A percentile compares a stretch with the other conserved stretches of the same genome.
Conservation (phyloP, 768 basidiomycete genomes). For the Leccinum subgranulosum region DNA sequence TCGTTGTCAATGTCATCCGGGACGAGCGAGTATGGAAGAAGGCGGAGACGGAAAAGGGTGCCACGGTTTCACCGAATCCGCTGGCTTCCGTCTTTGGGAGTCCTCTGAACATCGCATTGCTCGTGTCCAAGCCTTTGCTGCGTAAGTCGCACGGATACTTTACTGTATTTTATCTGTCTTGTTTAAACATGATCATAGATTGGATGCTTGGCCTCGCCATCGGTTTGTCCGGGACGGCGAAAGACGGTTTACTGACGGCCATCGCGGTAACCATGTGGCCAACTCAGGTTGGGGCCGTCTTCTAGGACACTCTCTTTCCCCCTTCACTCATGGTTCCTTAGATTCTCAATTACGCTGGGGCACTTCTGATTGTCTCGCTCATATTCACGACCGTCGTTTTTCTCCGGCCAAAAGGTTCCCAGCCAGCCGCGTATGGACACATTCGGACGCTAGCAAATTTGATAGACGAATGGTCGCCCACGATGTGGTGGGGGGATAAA, state of each 20-base stretch:
- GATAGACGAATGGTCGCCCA: constrained; percentile 36
- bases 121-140: constrained; percentile 23
- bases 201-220: constrained; percentile 34
- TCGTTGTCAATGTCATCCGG: constrained; percentile 28
- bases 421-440: constrained; percentile 33
- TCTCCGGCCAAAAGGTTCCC: constrained; percentile 19
- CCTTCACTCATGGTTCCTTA: constrained; percentile 4
- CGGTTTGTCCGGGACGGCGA: constrained; percentile 14
- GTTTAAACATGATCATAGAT: constrained; percentile 13
- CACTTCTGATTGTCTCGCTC: constrained; percentile 21
- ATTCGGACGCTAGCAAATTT: constrained; percentile 33
- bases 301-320: not conserved
- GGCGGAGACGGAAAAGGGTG: constrained; percentile 16
- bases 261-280: constrained; percentile 26
- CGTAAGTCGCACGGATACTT: constrained; percentile 18
- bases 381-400: constrained; percentile 11
- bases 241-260: constrained; percentile 5
- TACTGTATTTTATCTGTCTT: not conserved
- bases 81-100: constrained; percentile 22
- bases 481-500: constrained; percentile 33
- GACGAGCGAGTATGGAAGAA: constrained; percentile 28
- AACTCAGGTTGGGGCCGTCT: constrained; percentile 16
- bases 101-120: constrained; percentile 12
- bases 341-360: constrained; percentile 27
- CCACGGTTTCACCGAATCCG: constrained; percentile 16